Evolutionary conservation across 2,329 filamentous ascomycete species (phyloP).

Genomic region (Fusarium vanettenii): DNA sequence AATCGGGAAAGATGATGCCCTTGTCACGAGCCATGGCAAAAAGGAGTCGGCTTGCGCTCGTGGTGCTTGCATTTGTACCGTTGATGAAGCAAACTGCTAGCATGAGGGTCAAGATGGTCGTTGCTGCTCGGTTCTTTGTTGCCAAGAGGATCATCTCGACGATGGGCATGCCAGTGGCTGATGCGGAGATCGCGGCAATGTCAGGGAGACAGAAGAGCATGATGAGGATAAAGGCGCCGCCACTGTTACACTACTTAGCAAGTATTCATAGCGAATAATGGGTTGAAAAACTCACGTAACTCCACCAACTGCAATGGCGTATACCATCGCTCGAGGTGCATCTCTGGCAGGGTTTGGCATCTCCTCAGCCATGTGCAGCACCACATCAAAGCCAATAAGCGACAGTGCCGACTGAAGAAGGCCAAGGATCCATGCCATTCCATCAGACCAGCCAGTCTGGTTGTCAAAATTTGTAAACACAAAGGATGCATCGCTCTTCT

Average conservation of each 20-base stretch:
- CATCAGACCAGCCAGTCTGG: slow-evolving; percentile 57
- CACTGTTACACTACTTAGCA: slow-evolving; percentile 32
- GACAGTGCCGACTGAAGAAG: slow-evolving; percentile 53
- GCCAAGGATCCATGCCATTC: slow-evolving; percentile 59
- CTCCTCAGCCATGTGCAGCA: slow-evolving; percentile 58
- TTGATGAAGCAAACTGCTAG: slow-evolving; percentile 57
- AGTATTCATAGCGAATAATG: accelerated
- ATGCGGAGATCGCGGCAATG: slow-evolving; percentile 46
- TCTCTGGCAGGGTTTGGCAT: slow-evolving; percentile 56
- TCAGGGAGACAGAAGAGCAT: slow-evolving; percentile 56
- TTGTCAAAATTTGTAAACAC: slow-evolving; percentile 59
- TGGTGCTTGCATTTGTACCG: slow-evolving; percentile 56
- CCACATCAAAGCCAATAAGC: slow-evolving; percentile 57
- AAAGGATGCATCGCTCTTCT: slow-evolving; percentile 54
- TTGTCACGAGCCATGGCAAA: slow-evolving; percentile 45
- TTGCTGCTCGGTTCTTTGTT: slow-evolving; percentile 52
- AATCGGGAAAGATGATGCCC: slow-evolving; percentile 6
- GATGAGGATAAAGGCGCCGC: slow-evolving; percentile 52
- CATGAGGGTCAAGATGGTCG: slow-evolving; percentile 54
- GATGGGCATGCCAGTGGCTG: slow-evolving; percentile 57
- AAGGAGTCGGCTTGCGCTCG: slow-evolving; percentile 54
- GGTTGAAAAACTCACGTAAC: slow-evolving; percentile 48
- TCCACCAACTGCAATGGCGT: slow-evolving; percentile 56
- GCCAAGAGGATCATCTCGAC: slow-evolving; percentile 57
- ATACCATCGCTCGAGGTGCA: slow-evolving; percentile 55